phyloP scores from a whole-genome alignment of 805 yeast species.

The Saccharomycopsis sp. region DNA sequence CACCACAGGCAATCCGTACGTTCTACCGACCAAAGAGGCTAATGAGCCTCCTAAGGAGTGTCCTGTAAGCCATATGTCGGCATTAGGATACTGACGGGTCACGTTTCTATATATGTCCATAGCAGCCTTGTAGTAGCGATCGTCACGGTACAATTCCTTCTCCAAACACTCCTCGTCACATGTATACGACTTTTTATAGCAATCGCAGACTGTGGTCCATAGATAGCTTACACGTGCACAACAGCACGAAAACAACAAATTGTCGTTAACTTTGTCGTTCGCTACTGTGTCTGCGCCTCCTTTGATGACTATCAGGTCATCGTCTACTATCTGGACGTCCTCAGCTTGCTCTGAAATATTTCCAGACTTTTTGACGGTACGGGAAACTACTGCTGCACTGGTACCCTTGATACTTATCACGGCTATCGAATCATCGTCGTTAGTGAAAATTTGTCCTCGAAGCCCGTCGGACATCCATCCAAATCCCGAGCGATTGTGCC shows the following conservation, averaged over 20 bases:
- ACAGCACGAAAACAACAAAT: constrained; percentile 86
- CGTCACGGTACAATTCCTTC: constrained; percentile 61
- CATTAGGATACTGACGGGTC: constrained; percentile 53
- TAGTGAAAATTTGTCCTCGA: constrained; percentile 84
- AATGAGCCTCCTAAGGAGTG: constrained; percentile 93
- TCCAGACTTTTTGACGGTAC: constrained; percentile 1
- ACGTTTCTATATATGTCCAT: constrained; percentile 74
- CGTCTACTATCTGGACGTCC: background rate
- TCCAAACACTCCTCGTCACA: constrained; percentile 88
- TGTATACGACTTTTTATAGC: constrained; percentile 74
- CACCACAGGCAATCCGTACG: constrained; percentile 85
- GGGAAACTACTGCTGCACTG: constrained; percentile 64
- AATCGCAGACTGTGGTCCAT: constrained; percentile 95
- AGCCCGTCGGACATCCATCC: constrained; percentile 88
- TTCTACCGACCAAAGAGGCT: constrained; percentile 73
- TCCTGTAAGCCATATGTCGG: constrained; percentile 86
- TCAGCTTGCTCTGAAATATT: background rate
- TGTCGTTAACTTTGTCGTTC: constrained; percentile 81
- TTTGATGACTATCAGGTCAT: constrained; percentile 25
- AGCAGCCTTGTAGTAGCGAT: constrained; percentile 75
- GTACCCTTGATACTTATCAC: constrained; percentile 89
- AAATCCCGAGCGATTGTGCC: constrained; percentile 42
- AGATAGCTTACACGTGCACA: constrained; percentile 87
- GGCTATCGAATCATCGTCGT: constrained; percentile 49
- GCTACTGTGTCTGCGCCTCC: constrained; percentile 61